These are phyloP conservation scores for Setaria viridis DNA, from an alignment of 202 grass and related monocot genomes.

Conservation along the genomic window DNA sequence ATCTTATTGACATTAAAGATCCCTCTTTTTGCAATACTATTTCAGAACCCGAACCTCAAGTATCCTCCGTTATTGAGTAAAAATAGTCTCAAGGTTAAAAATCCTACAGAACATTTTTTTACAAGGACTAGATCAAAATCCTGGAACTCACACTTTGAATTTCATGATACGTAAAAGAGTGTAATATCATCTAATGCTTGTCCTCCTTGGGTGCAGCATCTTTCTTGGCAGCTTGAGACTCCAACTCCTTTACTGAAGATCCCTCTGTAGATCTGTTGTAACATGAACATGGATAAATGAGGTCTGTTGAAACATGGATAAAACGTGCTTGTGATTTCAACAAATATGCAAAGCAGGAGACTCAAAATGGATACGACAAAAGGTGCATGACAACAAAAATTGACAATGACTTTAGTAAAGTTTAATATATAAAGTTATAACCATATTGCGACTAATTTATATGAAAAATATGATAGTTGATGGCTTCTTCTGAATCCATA, in stretches of 20 bases:
- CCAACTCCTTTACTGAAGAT: slow-evolving; percentile 70
- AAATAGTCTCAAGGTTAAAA: slow-evolving; percentile 10
- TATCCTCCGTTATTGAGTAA: slow-evolving; percentile 38
- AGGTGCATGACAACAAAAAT: not conserved
- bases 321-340: not conserved
- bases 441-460: not conserved
- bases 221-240: slow-evolving; percentile 75
- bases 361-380: not conserved
- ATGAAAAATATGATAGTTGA: not conserved
- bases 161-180: not conserved
- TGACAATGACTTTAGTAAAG: not conserved
- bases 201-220: slow-evolving; percentile 80
- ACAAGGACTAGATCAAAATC: slow-evolving; percentile 36
- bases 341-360: not conserved
- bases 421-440: not conserved
- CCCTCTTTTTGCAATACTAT: not conserved
- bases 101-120: slow-evolving; percentile 33
- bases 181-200: slow-evolving; percentile 57
- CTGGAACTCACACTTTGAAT: not conserved
- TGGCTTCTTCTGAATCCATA: not conserved
- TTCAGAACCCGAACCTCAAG: not conserved
- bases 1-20: not conserved
- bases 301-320: not conserved
- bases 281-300: slow-evolving; percentile 7
- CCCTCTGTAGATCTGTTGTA: slow-evolving; percentile 59